Evolutionary conservation across 306 rosid species (phyloP).

Genomic region (Dalbergia cultrata): DNA sequence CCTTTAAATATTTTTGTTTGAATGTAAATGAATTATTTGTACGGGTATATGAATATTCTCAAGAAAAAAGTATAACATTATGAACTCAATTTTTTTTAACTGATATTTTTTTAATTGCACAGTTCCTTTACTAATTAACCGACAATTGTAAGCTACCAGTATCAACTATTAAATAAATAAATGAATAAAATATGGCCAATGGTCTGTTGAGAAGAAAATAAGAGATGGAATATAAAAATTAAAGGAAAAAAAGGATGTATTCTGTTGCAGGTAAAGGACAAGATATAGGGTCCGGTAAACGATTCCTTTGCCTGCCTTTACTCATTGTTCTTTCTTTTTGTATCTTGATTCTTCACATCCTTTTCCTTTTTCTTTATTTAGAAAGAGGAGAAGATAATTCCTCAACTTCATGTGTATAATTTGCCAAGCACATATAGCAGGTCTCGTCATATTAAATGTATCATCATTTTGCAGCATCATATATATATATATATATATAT

Average conservation of each 20-base stretch:
- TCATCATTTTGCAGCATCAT: not conserved
- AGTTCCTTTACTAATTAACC: not conserved
- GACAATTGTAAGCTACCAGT: not conserved
- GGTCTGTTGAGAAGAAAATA: not conserved
- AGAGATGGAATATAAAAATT: not conserved
- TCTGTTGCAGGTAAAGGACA: not conserved
- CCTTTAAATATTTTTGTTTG: too few species aligned
- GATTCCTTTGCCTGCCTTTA: conserved; percentile 5
- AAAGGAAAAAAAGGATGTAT: conserved; percentile 1
- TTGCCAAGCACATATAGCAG: not conserved
- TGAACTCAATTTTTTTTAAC: not conserved
- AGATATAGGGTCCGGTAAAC: not conserved
- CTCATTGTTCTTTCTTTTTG: conserved; percentile 1
- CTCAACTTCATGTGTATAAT: not conserved
- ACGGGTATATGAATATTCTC: too few species aligned
- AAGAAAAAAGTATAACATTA: too few species aligned
- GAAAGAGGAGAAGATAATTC: not conserved
- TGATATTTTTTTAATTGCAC: not conserved
- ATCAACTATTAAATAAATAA: not conserved
- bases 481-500: too few species aligned
- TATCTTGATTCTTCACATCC: not conserved
- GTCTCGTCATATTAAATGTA: not conserved
- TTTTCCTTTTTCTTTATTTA: conserved; percentile 1
- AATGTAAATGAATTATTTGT: too few species aligned
- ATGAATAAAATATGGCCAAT: not conserved